phyloP scores from a whole-genome alignment of 1,139 yeast genomes.

The Candida sojae region DNA sequence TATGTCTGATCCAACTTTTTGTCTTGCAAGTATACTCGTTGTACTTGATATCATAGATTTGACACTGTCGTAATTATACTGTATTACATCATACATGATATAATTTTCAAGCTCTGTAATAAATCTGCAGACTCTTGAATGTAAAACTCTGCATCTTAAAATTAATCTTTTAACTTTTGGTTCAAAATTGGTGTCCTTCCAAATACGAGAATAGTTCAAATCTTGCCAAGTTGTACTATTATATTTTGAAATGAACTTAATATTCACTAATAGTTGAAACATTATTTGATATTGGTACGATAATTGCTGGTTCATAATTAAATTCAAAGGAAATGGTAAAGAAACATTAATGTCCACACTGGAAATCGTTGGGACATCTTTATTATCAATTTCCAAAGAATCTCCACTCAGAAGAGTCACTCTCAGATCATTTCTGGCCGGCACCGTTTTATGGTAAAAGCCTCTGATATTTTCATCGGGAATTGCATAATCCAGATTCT shows the following conservation, averaged over 20 bases:
- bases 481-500: slow-evolving; percentile 56
- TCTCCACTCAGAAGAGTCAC: neutral
- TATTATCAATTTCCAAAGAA: neutral
- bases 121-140: slow-evolving; percentile 64
- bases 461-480: slow-evolving; percentile 24
- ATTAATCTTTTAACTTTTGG: slow-evolving; percentile 57
- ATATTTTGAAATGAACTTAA: slow-evolving; percentile 62
- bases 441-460: slow-evolving; percentile 1
- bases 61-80: slow-evolving; percentile 53
- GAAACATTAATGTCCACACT: slow-evolving; percentile 63
- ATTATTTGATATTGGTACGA: slow-evolving; percentile 78
- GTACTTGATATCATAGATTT: slow-evolving; percentile 23
- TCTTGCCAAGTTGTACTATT: slow-evolving; percentile 76
- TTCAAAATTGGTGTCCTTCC: slow-evolving; percentile 56
- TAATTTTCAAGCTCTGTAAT: slow-evolving; percentile 58
- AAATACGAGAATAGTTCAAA: slow-evolving; percentile 62
- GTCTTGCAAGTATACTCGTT: slow-evolving; percentile 13
- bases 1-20: slow-evolving; percentile 9
- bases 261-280: slow-evolving; percentile 67
- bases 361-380: slow-evolving; percentile 24
- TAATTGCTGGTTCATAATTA: slow-evolving; percentile 69
- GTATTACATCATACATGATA: slow-evolving; percentile 62
- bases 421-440: neutral
- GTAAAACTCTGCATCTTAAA: slow-evolving; percentile 54
- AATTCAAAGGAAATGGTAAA: slow-evolving; percentile 84